phyloP scores from a whole-genome alignment of 805 yeast species.

The Schwanniomyces sp. region DNA sequence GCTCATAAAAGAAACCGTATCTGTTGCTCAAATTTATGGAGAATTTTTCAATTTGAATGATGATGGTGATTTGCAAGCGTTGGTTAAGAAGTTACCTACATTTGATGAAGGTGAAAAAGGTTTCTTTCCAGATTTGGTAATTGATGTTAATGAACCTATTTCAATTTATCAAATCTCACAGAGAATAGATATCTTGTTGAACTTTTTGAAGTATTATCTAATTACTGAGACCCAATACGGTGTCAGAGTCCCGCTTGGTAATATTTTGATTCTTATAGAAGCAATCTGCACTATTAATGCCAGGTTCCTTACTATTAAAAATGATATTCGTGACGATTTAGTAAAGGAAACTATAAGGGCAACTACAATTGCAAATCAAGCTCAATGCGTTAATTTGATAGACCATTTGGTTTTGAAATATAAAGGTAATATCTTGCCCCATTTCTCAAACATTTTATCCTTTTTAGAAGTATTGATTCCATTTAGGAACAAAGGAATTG shows the following conservation, averaged over 20 bases:
- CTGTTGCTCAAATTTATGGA: constrained; percentile 55
- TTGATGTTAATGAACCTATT: constrained; percentile 59
- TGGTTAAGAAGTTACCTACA: constrained; percentile 36
- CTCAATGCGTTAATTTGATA: constrained; percentile 45
- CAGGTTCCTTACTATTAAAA: constrained; percentile 53
- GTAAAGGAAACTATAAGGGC: constrained; percentile 44
- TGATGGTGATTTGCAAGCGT: constrained; percentile 48
- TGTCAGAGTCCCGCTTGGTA: constrained; percentile 64
- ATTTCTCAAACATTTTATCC: constrained; percentile 49
- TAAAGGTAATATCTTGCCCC: constrained; percentile 44
- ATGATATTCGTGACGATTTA: constrained; percentile 57
- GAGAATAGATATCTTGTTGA: constrained; percentile 48
- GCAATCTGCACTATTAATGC: constrained; percentile 55
- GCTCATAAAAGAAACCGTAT: constrained; percentile 52
- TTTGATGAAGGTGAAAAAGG: constrained; percentile 18
- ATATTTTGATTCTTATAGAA: constrained; percentile 51
- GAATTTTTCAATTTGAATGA: constrained; percentile 58
- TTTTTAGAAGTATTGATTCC: constrained; percentile 62
- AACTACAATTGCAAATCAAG: constrained; percentile 46
- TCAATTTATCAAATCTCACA: constrained; percentile 52
- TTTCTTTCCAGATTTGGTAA: constrained; percentile 46
- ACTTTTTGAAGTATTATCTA: constrained; percentile 37
- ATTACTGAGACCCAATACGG: constrained; percentile 55
- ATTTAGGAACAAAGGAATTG: constrained; percentile 35
- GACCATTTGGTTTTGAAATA: constrained; percentile 31